Conservation (phyloP, 192 early-diverging fungal species). For the Globomyces pollinis-pini region DNA sequence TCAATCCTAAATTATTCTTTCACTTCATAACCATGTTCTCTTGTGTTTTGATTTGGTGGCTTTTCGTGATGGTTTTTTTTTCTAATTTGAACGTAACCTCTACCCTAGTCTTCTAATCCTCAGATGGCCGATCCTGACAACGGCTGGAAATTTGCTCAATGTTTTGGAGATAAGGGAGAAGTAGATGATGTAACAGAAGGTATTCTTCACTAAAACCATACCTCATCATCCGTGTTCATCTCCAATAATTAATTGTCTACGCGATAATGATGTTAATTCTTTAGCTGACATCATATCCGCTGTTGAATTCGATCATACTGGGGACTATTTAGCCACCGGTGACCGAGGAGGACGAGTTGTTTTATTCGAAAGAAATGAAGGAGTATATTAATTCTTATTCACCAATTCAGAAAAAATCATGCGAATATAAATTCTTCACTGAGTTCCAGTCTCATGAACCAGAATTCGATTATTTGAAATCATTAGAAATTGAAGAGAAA, state of each 20-base stretch:
- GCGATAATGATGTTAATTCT: too few relatives aligned
- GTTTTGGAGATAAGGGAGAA: constrained; percentile 99
- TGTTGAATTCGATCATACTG: constrained; percentile 96
- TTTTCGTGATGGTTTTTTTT: not conserved
- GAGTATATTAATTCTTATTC: constrained; percentile 51
- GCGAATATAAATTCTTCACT: constrained; percentile 98
- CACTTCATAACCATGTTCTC: too few relatives aligned
- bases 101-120: not conserved
- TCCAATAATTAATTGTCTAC: not conserved
- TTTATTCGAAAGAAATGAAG: constrained; percentile 95
- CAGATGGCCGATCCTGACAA: constrained; percentile 32
- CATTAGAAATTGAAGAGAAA: constrained; percentile 98
- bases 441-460: constrained; percentile 99
- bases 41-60: too few relatives aligned
- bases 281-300: constrained; percentile 98
- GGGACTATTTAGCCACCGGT: constrained; percentile 94
- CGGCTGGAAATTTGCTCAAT: constrained; percentile 84
- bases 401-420: constrained; percentile 90
- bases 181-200: constrained; percentile 98
- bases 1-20: too few relatives aligned
- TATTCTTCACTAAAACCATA: constrained; percentile 24
- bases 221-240: not conserved
- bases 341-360: constrained; percentile 97
- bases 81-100: not conserved
- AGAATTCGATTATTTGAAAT: constrained; percentile 99